These are phyloP conservation scores for Pyrus pyrifolia DNA, from an alignment of 306 rosid species.

Conservation along the genomic window DNA sequence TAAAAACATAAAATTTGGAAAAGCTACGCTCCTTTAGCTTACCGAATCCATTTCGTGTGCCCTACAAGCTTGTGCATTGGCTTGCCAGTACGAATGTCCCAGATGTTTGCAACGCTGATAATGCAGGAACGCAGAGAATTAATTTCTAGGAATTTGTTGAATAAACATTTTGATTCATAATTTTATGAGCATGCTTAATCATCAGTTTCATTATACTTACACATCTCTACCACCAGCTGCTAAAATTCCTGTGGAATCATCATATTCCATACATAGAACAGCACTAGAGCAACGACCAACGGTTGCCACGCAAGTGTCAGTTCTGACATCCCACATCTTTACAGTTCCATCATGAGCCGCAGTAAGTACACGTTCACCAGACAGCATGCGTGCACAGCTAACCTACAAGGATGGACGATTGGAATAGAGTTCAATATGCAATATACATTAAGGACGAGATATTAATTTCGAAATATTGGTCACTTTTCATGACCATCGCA, in stretches of 20 bases:
- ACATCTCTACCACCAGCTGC: conserved; percentile 96
- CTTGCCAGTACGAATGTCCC: conserved; percentile 93
- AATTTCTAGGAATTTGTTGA: conserved; percentile 12
- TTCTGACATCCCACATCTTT: conserved; percentile 99
- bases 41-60: conserved; percentile 94
- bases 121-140: conserved; percentile 23
- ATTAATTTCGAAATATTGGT: not conserved
- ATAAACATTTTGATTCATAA: conserved; percentile 14
- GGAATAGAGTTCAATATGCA: conserved; percentile 18
- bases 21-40: conserved; percentile 13
- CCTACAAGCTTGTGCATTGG: conserved; percentile 96
- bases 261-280: conserved; percentile 91
- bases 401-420: conserved; percentile 47
- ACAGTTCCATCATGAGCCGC: conserved; percentile 97
- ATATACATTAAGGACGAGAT: not conserved
- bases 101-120: conserved; percentile 72
- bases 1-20: not conserved
- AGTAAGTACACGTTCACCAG: conserved; percentile 95
- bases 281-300: conserved; percentile 99
- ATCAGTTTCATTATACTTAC: conserved; percentile 42
- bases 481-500: not conserved
- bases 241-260: conserved; percentile 87
- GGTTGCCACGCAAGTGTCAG: conserved; percentile 96
- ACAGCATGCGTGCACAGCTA: conserved; percentile 89
- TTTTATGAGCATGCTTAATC: conserved; percentile 11